Evolutionary conservation across 768 basidiomycete genomes (phyloP).

Genomic region (Rhodotorula paludigena): DNA sequence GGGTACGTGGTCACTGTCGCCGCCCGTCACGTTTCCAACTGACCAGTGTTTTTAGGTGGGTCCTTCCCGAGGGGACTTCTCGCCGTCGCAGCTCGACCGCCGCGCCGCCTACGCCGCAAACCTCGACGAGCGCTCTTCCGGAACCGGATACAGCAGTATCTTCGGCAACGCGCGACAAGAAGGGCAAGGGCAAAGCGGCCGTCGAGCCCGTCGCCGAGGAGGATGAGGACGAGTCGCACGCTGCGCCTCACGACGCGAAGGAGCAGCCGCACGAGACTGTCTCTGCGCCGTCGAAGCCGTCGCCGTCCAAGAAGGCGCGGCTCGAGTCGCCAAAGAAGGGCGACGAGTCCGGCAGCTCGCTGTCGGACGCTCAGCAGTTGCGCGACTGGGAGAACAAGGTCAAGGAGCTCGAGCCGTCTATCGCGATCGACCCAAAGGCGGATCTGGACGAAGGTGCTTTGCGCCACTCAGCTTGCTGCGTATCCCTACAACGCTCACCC

Average conservation of each 20-base stretch:
- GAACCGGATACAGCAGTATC: no score
- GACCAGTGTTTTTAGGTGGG: no score
- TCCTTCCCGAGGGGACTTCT: constrained; percentile 27
- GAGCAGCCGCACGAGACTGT: neutral
- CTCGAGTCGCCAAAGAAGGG: neutral
- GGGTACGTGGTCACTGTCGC: no score
- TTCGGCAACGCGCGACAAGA: constrained; percentile 54
- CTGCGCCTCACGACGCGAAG: neutral
- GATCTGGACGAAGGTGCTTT: constrained; percentile 5
- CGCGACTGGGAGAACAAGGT: constrained; percentile 1
- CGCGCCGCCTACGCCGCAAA: neutral
- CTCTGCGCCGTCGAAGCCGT: neutral
- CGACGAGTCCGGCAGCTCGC: neutral
- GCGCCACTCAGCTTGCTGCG: no score
- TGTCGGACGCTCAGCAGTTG: neutral
- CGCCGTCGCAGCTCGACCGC: constrained; percentile 10
- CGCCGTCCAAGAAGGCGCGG: neutral
- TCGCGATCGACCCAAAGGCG: neutral
- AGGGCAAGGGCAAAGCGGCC: constrained; percentile 60
- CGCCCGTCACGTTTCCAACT: no score
- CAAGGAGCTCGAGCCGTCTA: neutral
- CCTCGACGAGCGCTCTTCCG: neutral
- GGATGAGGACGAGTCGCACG: constrained; percentile 43
- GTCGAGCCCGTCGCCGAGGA: constrained; percentile 68
- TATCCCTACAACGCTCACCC: neutral